Percentiles rank a stretch among this genome's conserved stretches.
Conservation (phyloP, 2,329 filamentous ascomycete species). For the Thelonectria olida region DNA sequence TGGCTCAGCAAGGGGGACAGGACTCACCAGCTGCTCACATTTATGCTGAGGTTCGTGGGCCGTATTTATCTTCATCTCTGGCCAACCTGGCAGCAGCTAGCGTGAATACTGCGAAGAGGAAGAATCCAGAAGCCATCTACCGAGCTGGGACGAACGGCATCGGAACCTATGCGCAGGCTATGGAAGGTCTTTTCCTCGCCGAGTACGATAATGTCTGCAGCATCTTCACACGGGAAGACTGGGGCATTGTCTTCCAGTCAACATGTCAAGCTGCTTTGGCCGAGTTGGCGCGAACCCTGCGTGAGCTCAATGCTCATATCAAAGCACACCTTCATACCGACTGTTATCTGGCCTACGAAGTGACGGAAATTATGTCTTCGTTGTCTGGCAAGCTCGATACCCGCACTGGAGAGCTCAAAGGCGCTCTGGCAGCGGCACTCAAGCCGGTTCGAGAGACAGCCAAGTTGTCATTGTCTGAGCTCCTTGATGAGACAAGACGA, state of each 20-base stretch:
- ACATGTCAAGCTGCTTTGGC: conserved; percentile 82
- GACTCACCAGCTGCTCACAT: conserved; percentile 81
- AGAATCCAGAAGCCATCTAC: conserved; percentile 84
- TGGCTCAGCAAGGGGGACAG: conserved; percentile 63
- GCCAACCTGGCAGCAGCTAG: conserved; percentile 90
- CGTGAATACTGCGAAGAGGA: conserved; percentile 83
- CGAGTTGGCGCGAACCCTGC: conserved; percentile 85
- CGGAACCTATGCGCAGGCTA: conserved; percentile 83
- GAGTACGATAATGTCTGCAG: conserved; percentile 92
- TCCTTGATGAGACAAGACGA: conserved; percentile 84
- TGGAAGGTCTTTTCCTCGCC: conserved; percentile 86
- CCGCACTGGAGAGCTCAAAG: conserved; percentile 86
- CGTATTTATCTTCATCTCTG: conserved; percentile 84
- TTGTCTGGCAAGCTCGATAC: conserved; percentile 83
- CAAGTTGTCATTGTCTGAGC: conserved; percentile 82
- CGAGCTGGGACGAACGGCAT: conserved; percentile 91
- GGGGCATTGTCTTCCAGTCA: conserved; percentile 79
- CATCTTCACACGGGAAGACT: conserved; percentile 87
- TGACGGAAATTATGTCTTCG: conserved; percentile 87
- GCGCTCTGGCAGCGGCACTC: conserved; percentile 82
- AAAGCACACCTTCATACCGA: conserved; percentile 87
- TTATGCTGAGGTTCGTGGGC: conserved; percentile 86
- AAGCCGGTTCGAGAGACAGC: conserved; percentile 93
- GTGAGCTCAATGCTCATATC: conserved; percentile 90
- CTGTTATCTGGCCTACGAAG: conserved; percentile 94